Evolutionary conservation across 179 eudicot species (phyloP).

Genomic region (Silene vulgaris): DNA sequence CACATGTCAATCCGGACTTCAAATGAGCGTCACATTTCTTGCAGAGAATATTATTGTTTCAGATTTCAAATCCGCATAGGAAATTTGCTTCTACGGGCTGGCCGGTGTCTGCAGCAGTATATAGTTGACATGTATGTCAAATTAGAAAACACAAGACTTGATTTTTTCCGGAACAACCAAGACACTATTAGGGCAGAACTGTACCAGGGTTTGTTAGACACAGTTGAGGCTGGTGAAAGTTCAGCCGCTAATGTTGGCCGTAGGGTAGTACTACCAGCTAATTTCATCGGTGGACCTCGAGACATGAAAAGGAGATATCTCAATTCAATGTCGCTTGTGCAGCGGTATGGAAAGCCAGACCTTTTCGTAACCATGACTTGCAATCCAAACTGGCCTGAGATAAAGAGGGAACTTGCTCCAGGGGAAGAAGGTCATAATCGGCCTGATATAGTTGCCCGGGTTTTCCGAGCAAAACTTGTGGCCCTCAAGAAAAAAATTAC

Average conservation of each 20-base stretch:
- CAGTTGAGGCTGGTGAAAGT: not conserved
- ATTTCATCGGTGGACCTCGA: not conserved
- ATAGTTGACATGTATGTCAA: no score
- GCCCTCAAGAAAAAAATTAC: not conserved
- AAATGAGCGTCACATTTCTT: not conserved
- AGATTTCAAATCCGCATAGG: not conserved
- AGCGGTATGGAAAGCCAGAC: not conserved
- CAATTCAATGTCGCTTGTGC: no score
- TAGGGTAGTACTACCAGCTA: not conserved
- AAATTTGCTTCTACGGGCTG: no score
- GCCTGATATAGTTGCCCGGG: no score
- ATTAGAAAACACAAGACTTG: no score
- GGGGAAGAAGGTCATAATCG: no score
- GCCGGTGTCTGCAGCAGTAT: no score
- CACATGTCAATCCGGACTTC: not conserved
- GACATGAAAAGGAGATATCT: not conserved
- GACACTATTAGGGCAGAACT: not conserved
- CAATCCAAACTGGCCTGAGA: not conserved
- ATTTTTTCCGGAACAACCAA: no score
- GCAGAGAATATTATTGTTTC: conserved; percentile 5
- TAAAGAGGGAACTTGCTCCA: no score
- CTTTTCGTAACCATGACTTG: no score
- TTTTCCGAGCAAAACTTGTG: no score
- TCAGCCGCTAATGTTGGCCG: no score
- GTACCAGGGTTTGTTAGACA: not conserved